Conservation (phyloP, 306 rosid species). For the Glycine tomentella region DNA sequence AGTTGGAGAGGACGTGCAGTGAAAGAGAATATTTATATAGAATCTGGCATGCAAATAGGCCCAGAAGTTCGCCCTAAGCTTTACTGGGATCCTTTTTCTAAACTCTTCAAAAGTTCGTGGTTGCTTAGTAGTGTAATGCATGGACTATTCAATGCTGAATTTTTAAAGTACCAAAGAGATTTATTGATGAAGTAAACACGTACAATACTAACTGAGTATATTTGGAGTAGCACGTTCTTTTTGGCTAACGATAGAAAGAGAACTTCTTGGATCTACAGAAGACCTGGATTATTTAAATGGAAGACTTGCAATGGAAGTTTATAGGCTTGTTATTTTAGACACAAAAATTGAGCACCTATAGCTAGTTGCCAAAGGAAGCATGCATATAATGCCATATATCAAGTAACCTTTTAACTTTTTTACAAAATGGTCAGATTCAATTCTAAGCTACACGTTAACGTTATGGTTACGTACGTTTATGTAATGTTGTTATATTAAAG, state of each 20-base stretch:
- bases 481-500: neutral
- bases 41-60: neutral
- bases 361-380: neutral
- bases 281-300: neutral
- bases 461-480: slow-evolving; percentile 31
- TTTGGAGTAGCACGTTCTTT: neutral
- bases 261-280: neutral
- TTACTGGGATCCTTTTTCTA: no score
- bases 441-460: slow-evolving; percentile 26
- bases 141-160: slow-evolving; percentile 10
- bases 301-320: slow-evolving; percentile 31
- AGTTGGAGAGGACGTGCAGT: slow-evolving; percentile 11
- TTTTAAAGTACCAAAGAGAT: slow-evolving; percentile 4
- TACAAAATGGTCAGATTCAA: neutral
- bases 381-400: no score
- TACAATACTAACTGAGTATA: neutral
- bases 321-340: no score
- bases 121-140: slow-evolving; percentile 40
- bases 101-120: slow-evolving; percentile 36
- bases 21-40: slow-evolving; percentile 41
- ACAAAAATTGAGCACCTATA: neutral
- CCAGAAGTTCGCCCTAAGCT: slow-evolving; percentile 51
- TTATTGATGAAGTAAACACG: slow-evolving; percentile 32
- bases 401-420: no score
- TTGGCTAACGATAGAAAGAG: no score